A percentile compares a stretch with the other conserved stretches of the same genome.
Evolutionary conservation across 2,329 filamentous ascomycete species (phyloP).

Genomic region (Colletotrichum camelliae): DNA sequence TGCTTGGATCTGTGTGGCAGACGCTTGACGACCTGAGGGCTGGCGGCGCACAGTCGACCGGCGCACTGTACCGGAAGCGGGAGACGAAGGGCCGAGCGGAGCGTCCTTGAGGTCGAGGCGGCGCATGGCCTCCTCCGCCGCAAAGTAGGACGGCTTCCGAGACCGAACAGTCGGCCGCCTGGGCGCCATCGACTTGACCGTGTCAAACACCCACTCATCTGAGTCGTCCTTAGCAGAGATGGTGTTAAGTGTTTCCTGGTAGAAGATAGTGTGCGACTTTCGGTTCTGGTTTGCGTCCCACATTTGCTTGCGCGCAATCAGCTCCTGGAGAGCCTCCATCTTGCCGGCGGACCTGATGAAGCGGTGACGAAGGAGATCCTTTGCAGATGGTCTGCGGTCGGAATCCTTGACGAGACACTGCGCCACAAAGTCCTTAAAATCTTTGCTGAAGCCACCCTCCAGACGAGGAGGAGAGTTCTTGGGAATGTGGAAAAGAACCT

Average conservation of each 20-base stretch:
- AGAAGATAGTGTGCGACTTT: conserved; percentile 79
- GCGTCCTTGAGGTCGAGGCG: conserved; percentile 66
- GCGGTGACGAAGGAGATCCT: conserved; percentile 84
- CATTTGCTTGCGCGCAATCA: conserved; percentile 82
- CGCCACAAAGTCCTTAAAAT: conserved; percentile 93
- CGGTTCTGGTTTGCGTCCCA: conserved; percentile 78
- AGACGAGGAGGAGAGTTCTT: conserved; percentile 85
- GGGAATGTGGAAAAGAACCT: conserved; percentile 89
- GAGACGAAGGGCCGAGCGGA: conserved; percentile 61
- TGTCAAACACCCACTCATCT: conserved; percentile 96
- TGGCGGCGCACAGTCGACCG: conserved; percentile 61
- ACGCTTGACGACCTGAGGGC: conserved; percentile 52
- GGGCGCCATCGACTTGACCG: conserved; percentile 75
- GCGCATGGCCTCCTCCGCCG: conserved; percentile 65
- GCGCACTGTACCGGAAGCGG: conserved; percentile 60
- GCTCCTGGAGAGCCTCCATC: conserved; percentile 84
- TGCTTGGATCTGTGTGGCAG: conserved; percentile 39
- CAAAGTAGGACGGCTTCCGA: conserved; percentile 62
- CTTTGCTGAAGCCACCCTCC: conserved; percentile 84
- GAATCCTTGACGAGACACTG: conserved; percentile 93
- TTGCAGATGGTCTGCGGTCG: conserved; percentile 82
- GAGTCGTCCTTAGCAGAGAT: conserved; percentile 71
- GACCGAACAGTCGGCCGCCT: conserved; percentile 59
- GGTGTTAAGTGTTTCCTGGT: conserved; percentile 87
- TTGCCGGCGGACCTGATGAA: conserved; percentile 90